These are phyloP conservation scores for Silybum marianum DNA, from an alignment of 129 eudicot species.

Conservation along the genomic window DNA sequence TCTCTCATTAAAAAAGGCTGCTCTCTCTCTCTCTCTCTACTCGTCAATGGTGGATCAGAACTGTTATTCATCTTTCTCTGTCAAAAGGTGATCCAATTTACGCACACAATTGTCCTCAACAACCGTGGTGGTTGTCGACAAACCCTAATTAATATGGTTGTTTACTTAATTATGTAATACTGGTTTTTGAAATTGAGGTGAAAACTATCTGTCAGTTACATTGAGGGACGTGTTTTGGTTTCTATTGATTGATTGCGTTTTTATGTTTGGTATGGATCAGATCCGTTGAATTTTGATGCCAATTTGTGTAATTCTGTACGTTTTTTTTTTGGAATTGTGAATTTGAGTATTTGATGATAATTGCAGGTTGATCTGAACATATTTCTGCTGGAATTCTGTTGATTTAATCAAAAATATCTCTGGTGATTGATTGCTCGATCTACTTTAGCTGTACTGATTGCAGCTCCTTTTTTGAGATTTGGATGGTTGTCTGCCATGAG, in stretches of 20 bases:
- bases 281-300: slow-evolving; percentile 29
- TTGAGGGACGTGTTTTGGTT: not conserved
- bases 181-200: not conserved
- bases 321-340: not conserved
- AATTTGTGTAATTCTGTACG: slow-evolving; percentile 9
- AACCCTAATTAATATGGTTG: slow-evolving; percentile 32
- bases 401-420: not conserved
- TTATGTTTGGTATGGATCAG: slow-evolving; percentile 43
- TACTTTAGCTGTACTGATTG: slow-evolving; percentile 17
- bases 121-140: slow-evolving; percentile 32
- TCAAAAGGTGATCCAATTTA: slow-evolving; percentile 24
- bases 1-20: slow-evolving; percentile 18
- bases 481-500: slow-evolving; percentile 28
- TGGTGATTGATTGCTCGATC: slow-evolving; percentile 22
- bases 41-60: slow-evolving; percentile 53
- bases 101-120: slow-evolving; percentile 1
- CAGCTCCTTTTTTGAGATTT: slow-evolving; percentile 15
- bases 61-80: slow-evolving; percentile 32
- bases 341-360: slow-evolving; percentile 12
- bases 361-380: slow-evolving; percentile 45
- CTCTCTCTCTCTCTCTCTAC: slow-evolving; percentile 39
- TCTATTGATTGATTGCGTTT: slow-evolving; percentile 6
- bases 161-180: slow-evolving; percentile 2
- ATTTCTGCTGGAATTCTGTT: slow-evolving; percentile 28
- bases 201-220: slow-evolving; percentile 8